phyloP scores from a whole-genome alignment of 495 filamentous ascomycete species.

The Haplographium delicatum region DNA sequence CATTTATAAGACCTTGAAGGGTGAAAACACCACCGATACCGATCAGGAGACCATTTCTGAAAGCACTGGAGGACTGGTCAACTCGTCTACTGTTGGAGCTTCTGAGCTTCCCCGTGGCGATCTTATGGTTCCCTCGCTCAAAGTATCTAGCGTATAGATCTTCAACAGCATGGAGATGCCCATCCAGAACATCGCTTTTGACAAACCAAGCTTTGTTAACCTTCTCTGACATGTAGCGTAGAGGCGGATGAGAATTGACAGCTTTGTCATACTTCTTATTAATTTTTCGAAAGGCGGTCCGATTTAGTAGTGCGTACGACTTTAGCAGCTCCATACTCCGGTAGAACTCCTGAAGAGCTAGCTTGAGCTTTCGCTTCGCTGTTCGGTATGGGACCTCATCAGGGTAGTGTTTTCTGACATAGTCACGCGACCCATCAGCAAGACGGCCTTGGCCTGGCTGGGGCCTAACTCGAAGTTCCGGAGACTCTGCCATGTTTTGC shows the following conservation, averaged over 20 bases:
- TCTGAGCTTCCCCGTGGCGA: slow-evolving; percentile 80
- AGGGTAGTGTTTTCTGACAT: slow-evolving; percentile 45
- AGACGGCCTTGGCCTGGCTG: slow-evolving; percentile 7
- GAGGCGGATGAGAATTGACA: slow-evolving; percentile 66
- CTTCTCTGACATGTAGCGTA: slow-evolving; percentile 85
- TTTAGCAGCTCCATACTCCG: slow-evolving; percentile 86
- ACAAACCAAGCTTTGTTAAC: slow-evolving; percentile 90
- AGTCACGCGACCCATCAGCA: slow-evolving; percentile 53
- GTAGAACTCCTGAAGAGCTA: slow-evolving; percentile 88
- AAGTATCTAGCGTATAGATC: slow-evolving; percentile 92
- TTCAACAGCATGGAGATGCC: slow-evolving; percentile 70
- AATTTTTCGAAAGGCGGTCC: slow-evolving; percentile 92
- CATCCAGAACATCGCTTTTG: slow-evolving; percentile 73
- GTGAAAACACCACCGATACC: slow-evolving; percentile 69
- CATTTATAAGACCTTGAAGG: slow-evolving; percentile 69
- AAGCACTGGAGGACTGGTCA: slow-evolving; percentile 68
- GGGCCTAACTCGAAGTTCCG: slow-evolving; percentile 10
- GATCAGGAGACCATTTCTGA: slow-evolving; percentile 74
- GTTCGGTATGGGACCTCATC: slow-evolving; percentile 68
- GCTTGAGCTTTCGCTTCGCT: slow-evolving; percentile 86
- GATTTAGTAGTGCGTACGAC: slow-evolving; percentile 81
- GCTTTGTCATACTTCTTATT: slow-evolving; percentile 98
- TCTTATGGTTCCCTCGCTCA: slow-evolving; percentile 82
- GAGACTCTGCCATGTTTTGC: slow-evolving; percentile 15
- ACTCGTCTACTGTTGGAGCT: slow-evolving; percentile 55